phyloP scores from a whole-genome alignment of 805 yeast genomes.

The Lipomyces spencermartinsiae region DNA sequence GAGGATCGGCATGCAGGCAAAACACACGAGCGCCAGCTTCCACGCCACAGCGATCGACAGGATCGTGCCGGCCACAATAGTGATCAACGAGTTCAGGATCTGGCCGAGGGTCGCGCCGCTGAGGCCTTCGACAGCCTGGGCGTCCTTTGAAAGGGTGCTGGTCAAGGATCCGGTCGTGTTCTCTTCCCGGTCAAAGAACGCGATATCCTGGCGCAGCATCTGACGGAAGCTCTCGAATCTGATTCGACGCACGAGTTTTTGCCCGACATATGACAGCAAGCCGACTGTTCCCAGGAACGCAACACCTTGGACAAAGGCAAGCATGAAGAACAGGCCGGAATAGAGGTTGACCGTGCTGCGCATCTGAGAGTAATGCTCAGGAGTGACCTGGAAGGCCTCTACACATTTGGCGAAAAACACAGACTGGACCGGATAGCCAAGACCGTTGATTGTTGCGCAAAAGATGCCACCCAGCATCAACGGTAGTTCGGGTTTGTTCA shows the following conservation, averaged over 20 bases:
- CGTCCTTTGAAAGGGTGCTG: constrained; percentile 41
- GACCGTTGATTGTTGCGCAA: constrained; percentile 33
- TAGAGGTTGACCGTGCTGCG: constrained; percentile 49
- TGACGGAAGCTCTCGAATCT: constrained; percentile 41
- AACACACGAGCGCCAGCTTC: constrained; percentile 52
- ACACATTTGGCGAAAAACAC: constrained; percentile 35
- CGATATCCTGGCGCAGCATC: constrained; percentile 43
- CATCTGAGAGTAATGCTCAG: constrained; percentile 45
- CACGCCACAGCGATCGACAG: constrained; percentile 51
- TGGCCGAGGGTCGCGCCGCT: constrained; percentile 45
- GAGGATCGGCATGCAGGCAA: constrained; percentile 47
- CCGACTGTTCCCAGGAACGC: constrained; percentile 51
- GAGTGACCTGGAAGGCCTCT: constrained; percentile 40
- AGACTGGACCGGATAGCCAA: constrained; percentile 25
- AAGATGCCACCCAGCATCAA: constrained; percentile 14
- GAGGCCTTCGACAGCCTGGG: constrained; percentile 43
- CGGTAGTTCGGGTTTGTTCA: constrained; percentile 22
- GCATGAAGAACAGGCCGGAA: constrained; percentile 48
- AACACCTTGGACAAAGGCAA: constrained; percentile 47
- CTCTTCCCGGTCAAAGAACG: constrained; percentile 42
- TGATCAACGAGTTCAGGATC: constrained; percentile 44
- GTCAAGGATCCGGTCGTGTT: constrained; percentile 43
- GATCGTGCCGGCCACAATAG: constrained; percentile 47
- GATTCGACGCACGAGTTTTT: constrained; percentile 40
- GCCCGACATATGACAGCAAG: constrained; percentile 41